Base-by-base conservation (phyloP, 495 filamentous ascomycete genomes). In the Talaromyces liani region DNA sequence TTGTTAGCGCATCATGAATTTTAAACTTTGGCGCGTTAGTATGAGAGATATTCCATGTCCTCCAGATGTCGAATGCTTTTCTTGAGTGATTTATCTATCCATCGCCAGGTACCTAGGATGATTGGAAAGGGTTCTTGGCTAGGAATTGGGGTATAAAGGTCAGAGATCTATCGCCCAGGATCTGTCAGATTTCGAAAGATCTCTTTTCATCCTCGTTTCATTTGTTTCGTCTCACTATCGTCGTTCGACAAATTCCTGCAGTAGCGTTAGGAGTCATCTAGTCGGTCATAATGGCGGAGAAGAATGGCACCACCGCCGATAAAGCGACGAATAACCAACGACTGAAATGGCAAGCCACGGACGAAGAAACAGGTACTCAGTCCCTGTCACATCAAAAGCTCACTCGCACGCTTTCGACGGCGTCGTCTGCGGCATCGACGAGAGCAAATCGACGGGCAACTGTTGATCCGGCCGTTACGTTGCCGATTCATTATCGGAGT, bases 401-500 rank as follows among this genome's bases (percentile, higher is more conserved):
- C 8, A 59, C 63, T 20, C 63, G 63, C 25, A 58, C 55, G 1
- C 18, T 51, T 4, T 64, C 63, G 12, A 16, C 14, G 16, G 20
- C 55, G 14, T 64, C 63, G 18, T 56, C 53, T 29, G 29, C 6
- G 8, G 24, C 67, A 47, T 68, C 68, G 9, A 68, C 68, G 60
- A 70, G 71, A 45, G 20, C 66, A 22, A 58, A 64, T 36, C 58
- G 69, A 65, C 61, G 66, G n/a, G 36, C 14, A 6, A 71, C 66
- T 54, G 70, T 81, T 24, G 78, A 84, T 62, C 81, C 80, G 8
- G 72, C 76, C 2, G 71, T 78, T 18, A 75, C 75, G 2, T 74
- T 84, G 60, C 82, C 81, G n/a, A 80, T 84, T 58, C 74, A 81
- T 58, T 84, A 83, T 65, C 73, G 82, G 31, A 84, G 63, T 14